Evolutionary conservation across 2,329 filamentous ascomycete genomes (phyloP), one percentile per base, ranked within the genome.

Genomic region (Hymenoscyphus infarciens): DNA sequence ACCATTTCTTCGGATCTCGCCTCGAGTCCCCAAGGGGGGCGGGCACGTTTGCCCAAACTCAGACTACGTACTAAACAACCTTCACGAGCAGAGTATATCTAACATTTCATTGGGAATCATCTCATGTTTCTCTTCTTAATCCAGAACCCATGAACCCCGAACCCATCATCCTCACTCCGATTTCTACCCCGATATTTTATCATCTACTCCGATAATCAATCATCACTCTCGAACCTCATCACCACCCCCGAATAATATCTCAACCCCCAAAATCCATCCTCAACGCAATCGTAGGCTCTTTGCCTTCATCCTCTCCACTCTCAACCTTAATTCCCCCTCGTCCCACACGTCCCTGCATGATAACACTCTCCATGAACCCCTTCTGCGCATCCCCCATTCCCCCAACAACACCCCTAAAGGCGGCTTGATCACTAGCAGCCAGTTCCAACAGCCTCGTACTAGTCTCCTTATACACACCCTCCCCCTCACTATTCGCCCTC

Each of bases 261-360:
- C 52, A 73, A 8, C 49, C 67, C 11, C 85, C 86, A 82, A 99
- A 98, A 75, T 97, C 83, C 90, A 98, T 96, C 82, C 96, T 95
- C 73, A 99, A 77, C 60, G 92, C 92, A 81, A 99, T 99, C 66
- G 81, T 95, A 13, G 95, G 95, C 75, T 85, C 86, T 31, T 79
- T 83, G 63, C 80, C 78, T 63, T 78, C 80, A 58, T 76, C 77
- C 53, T 77, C 71, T 61, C 74, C 75, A 69, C 79, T 78, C 73
- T 72, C 73, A 68, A 71, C 69, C 70, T 74, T 77, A 67, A 75
- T 49, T 1, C 5, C 4, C 27, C 72, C 70, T 60, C 72, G 61
- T 75, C 75, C 55, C 73, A 74, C 64, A 69, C 84, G 78, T 59
- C 87, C 87, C 27, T 83, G 85, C 75, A 86, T 84, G 64, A 97